Conservation (phyloP, 495 filamentous ascomycete genomes). For the Copromyces sp. region DNA sequence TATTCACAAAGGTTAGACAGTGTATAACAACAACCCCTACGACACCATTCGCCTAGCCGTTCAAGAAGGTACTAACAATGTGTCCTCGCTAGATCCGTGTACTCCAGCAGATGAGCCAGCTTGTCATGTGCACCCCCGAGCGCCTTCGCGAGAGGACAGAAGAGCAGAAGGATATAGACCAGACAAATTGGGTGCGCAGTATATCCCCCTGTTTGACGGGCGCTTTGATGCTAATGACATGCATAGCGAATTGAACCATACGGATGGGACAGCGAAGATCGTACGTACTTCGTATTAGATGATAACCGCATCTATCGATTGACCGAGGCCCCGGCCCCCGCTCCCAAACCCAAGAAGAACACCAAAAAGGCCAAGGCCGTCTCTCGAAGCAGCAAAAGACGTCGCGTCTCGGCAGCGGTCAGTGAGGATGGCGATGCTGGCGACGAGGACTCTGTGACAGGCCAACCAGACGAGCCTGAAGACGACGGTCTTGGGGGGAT, state of each 20-base stretch:
- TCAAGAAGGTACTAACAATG: not conserved
- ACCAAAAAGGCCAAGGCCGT: conserved; percentile 62
- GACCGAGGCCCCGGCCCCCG: conserved; percentile 53
- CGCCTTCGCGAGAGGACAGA: conserved; percentile 78
- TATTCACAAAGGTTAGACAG: conserved; percentile 58
- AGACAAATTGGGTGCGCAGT: conserved; percentile 67
- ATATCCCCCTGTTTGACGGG: not conserved
- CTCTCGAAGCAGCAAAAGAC: conserved; percentile 60
- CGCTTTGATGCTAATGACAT: conserved; percentile 13
- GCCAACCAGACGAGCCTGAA: conserved; percentile 32
- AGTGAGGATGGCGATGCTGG: conserved; percentile 46
- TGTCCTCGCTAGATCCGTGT: conserved; percentile 51
- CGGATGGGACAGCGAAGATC: conserved; percentile 78
- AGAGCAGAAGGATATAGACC: conserved; percentile 69
- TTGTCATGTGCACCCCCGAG: conserved; percentile 80
- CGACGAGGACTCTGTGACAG: conserved; percentile 27
- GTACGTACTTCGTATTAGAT: conserved; percentile 81
- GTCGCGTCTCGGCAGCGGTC: conserved; percentile 49
- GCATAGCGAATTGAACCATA: conserved; percentile 82
- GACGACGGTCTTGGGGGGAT: conserved; percentile 57
- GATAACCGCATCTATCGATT: conserved; percentile 87
- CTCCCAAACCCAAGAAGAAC: conserved; percentile 63
- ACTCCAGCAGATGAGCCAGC: conserved; percentile 80
- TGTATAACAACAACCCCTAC: not conserved
- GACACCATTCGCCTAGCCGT: not conserved